Percentiles rank a stretch among this genome's conserved stretches.
Conservation (phyloP, 768 basidiomycete genomes). For the Trichaptum fuscoviolaceum region DNA sequence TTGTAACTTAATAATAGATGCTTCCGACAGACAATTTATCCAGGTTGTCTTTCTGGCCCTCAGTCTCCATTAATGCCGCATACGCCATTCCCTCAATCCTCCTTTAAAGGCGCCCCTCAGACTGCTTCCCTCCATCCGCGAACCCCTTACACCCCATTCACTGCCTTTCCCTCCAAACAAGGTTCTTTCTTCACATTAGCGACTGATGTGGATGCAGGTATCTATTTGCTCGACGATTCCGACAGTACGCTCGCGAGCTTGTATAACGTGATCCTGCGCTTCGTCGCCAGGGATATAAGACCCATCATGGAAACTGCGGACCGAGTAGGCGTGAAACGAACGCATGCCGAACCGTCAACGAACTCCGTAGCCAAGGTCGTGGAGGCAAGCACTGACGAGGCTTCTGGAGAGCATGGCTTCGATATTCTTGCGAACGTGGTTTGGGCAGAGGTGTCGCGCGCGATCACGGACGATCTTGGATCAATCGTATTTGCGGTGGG, state of each 20-base stretch:
- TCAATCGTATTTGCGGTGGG: slow-evolving; percentile 85
- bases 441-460: slow-evolving; percentile 77
- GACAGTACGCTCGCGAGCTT: slow-evolving; percentile 68
- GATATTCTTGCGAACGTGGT: slow-evolving; percentile 85
- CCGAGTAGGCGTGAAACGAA: slow-evolving; percentile 48
- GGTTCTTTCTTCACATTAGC: slow-evolving; percentile 32
- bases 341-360: slow-evolving; percentile 17
- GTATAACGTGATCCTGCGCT: slow-evolving; percentile 78
- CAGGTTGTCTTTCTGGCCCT: slow-evolving; percentile 60
- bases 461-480: slow-evolving; percentile 84
- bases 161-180: slow-evolving; percentile 39
- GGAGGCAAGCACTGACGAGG: slow-evolving; percentile 6
- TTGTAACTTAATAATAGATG: slow-evolving; percentile 8
- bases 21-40: slow-evolving; percentile 59
- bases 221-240: slow-evolving; percentile 61
- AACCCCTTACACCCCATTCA: slow-evolving; percentile 50
- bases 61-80: slow-evolving; percentile 74
- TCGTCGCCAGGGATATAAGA: slow-evolving; percentile 70
- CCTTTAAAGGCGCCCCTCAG: slow-evolving; percentile 27
- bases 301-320: slow-evolving; percentile 77
- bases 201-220: slow-evolving; percentile 32
- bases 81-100: slow-evolving; percentile 53
- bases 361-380: slow-evolving; percentile 9
- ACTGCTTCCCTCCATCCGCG: slow-evolving; percentile 49
- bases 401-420: slow-evolving; percentile 42